A percentile compares a stretch with the other conserved stretches of the same genome.
Evolutionary conservation across 345 rosid species (phyloP).

Genomic region (Cardamine resedifolia): DNA sequence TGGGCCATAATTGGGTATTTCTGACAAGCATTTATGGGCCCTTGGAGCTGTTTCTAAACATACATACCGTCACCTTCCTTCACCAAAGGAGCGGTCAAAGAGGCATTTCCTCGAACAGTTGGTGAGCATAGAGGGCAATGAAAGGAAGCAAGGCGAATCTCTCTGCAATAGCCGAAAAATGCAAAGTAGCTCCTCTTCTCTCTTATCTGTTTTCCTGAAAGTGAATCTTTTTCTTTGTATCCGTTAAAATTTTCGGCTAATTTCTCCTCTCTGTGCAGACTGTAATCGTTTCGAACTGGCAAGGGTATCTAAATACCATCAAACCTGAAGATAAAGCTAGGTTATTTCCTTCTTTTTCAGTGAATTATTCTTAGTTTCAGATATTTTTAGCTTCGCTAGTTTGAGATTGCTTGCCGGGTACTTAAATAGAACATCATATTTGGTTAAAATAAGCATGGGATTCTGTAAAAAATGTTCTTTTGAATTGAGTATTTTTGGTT

Average conservation of each 20-base stretch:
- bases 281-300: slow-evolving; percentile 81
- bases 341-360: slow-evolving; percentile 32
- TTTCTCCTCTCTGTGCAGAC: slow-evolving; percentile 45
- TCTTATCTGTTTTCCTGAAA: slow-evolving; percentile 1
- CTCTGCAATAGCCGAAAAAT: slow-evolving; percentile 58
- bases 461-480: not conserved
- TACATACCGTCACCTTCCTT: not conserved
- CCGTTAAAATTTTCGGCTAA: not conserved
- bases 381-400: not conserved
- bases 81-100: not conserved
- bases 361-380: not conserved
- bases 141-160: slow-evolving; percentile 50
- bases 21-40: slow-evolving; percentile 6
- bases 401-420: too few species aligned
- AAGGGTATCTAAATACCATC: slow-evolving; percentile 68
- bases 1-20: not conserved
- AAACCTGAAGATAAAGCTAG: slow-evolving; percentile 86
- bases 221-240: not conserved
- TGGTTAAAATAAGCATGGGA: not conserved
- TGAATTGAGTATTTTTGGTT: not conserved
- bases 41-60: not conserved
- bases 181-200: slow-evolving; percentile 53
- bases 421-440: too few species aligned
- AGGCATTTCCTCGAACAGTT: slow-evolving; percentile 55
- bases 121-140: slow-evolving; percentile 44